Percentiles rank a stretch among this genome's conserved stretches.
Evolutionary conservation across 1,284 basidiomycete genomes (phyloP).

Genomic region (Cystobasidiaceae sp.): DNA sequence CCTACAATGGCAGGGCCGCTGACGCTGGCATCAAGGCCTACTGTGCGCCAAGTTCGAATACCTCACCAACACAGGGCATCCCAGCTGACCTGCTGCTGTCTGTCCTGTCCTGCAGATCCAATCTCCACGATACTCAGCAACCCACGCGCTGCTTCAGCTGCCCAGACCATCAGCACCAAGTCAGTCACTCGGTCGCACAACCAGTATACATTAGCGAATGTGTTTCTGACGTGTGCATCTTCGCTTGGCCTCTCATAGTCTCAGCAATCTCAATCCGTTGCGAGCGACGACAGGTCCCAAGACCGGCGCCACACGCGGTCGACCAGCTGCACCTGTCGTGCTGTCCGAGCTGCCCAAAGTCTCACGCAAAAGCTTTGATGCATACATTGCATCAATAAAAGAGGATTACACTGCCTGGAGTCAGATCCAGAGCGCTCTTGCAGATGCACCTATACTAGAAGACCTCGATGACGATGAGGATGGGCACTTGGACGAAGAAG

Average conservation of each 20-base stretch:
- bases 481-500: neutral
- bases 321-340: slow-evolving; percentile 16
- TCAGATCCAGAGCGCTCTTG: slow-evolving; percentile 12
- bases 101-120: neutral
- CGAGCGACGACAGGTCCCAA: slow-evolving; percentile 16
- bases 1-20: neutral
- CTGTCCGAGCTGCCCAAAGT: slow-evolving; percentile 29
- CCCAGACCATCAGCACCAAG: slow-evolving; percentile 15
- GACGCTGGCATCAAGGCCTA: slow-evolving; percentile 4
- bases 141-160: slow-evolving; percentile 8
- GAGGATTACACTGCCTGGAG: slow-evolving; percentile 33
- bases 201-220: too few relatives aligned
- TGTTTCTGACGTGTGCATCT: too few relatives aligned
- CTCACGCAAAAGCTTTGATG: slow-evolving; percentile 19
- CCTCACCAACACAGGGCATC: neutral
- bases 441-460: neutral
- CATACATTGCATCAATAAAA: slow-evolving; percentile 34
- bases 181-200: too few relatives aligned
- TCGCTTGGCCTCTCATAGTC: neutral
- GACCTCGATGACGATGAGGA: slow-evolving; percentile 14
- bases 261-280: slow-evolving; percentile 26
- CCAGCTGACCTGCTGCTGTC: neutral
- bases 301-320: slow-evolving; percentile 26
- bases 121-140: slow-evolving; percentile 26
- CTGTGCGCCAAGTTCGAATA: neutral